A percentile compares a stretch with the other conserved stretches of the same genome.
phyloP scores from a whole-genome alignment of 2,329 filamentous ascomycete genomes.

The Beauveria sp. region DNA sequence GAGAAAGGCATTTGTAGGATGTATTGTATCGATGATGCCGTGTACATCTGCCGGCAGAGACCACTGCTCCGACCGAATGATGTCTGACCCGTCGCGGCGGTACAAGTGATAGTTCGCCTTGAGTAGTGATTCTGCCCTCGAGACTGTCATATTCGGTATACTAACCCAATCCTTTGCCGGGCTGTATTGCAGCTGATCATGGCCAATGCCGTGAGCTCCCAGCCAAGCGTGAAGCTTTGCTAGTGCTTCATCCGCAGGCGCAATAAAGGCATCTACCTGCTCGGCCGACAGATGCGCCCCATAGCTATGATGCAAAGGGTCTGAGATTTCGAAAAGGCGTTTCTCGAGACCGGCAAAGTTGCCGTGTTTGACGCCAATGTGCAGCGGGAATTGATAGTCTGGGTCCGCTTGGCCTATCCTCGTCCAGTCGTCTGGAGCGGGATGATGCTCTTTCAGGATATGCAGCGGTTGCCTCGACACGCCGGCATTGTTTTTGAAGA shows the following conservation, averaged over 20 bases:
- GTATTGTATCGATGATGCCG: background rate
- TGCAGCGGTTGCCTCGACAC: background rate
- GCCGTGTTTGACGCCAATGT: slow-evolving; percentile 1
- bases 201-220: background rate
- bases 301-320: background rate
- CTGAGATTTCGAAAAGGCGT: slow-evolving; percentile 3
- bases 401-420: background rate
- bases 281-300: background rate
- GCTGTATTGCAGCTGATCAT: background rate
- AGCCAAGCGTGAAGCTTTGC: background rate
- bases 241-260: background rate
- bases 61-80: slow-evolving; percentile 1
- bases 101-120: background rate
- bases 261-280: background rate
- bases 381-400: background rate
- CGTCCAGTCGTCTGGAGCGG: background rate
- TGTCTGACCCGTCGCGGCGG: background rate
- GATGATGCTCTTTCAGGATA: slow-evolving; percentile 1
- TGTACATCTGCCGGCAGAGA: background rate
- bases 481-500: background rate
- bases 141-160: background rate
- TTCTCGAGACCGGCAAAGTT: background rate
- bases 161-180: background rate
- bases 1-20: slow-evolving; percentile 2
- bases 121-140: background rate